phyloP scores from a whole-genome alignment of 352 stramenopile genomes.

The Globisporangium ultimum region DNA sequence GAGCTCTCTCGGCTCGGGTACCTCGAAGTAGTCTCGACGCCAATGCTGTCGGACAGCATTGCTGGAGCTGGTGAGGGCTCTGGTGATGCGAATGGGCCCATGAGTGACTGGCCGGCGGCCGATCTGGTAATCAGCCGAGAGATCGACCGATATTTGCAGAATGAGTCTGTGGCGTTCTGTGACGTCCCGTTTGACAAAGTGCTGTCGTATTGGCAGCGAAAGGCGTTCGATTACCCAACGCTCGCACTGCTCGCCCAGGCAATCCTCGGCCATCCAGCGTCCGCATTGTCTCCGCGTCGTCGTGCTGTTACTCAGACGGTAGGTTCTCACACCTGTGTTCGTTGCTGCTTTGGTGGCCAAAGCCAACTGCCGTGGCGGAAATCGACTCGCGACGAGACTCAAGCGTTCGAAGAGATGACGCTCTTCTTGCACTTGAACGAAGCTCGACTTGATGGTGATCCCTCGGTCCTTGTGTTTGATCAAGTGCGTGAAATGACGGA shows the following conservation, averaged over 20 bases:
- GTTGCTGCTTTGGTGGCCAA: constrained; percentile 9
- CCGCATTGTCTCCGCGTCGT: not conserved
- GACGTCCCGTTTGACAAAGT: constrained; percentile 18
- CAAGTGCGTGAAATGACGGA: constrained; percentile 2
- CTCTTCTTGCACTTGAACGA: constrained; percentile 10
- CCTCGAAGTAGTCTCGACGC: constrained; percentile 2
- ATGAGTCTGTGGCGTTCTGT: constrained; percentile 15
- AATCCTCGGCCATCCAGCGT: constrained; percentile 4
- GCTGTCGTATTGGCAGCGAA: constrained; percentile 20
- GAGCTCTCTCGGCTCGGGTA: constrained; percentile 17
- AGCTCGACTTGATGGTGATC: not conserved
- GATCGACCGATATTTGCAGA: constrained; percentile 19
- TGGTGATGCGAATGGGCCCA: not conserved
- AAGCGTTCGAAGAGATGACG: constrained; percentile 10
- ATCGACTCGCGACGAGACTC: constrained; percentile 5
- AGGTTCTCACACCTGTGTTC: not conserved
- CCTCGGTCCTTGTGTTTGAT: too few species aligned
- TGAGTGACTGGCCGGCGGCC: constrained; percentile 1
- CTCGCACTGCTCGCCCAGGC: constrained; percentile 14
- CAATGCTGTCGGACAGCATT: not conserved
- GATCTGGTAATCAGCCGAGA: constrained; percentile 8
- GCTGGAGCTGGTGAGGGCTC: not conserved
- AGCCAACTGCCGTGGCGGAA: not conserved
- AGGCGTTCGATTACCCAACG: constrained; percentile 22
- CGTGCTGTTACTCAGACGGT: not conserved